phyloP scores from a whole-genome alignment of 495 filamentous ascomycete species.

The Peziza echinospora region DNA sequence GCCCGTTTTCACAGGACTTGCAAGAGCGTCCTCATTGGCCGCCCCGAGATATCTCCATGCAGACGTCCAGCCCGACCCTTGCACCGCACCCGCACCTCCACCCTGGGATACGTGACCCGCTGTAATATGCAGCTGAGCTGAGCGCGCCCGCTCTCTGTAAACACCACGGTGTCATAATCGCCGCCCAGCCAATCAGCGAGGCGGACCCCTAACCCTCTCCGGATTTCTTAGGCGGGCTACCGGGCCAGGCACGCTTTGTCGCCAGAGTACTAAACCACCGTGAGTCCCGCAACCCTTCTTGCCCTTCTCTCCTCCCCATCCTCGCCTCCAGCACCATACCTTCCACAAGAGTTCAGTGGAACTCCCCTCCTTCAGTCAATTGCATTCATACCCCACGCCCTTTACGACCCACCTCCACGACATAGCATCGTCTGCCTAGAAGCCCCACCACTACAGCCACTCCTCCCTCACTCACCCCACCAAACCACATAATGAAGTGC shows the following conservation, averaged over 20 bases:
- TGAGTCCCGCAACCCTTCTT: background rate
- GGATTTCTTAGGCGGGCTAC: background rate
- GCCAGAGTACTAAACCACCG: conserved; percentile 1
- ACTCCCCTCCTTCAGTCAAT: conserved; percentile 1
- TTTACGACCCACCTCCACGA: background rate
- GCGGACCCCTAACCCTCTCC: conserved; percentile 6
- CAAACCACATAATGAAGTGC: conserved; percentile 14
- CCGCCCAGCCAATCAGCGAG: conserved; percentile 6
- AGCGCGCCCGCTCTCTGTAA: too few relatives aligned
- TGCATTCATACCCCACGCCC: background rate
- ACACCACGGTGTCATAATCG: conserved; percentile 17
- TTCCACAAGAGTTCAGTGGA: background rate
- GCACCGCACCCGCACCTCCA: too few relatives aligned
- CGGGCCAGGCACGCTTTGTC: conserved; percentile 12
- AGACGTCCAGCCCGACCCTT: too few relatives aligned
- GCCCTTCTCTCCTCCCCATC: conserved; percentile 1
- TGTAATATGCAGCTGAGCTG: too few relatives aligned
- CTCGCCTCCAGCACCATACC: background rate
- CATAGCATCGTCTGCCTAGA: too few relatives aligned
- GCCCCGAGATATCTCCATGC: too few relatives aligned
- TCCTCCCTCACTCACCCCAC: background rate
- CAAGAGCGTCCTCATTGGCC: too few relatives aligned
- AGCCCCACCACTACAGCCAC: background rate
- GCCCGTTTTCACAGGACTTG: too few relatives aligned
- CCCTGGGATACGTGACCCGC: too few relatives aligned